Evolutionary conservation across 441 rosid genomes (phyloP), one percentile per base, ranked within the genome.

Genomic region (Croton setiger): DNA sequence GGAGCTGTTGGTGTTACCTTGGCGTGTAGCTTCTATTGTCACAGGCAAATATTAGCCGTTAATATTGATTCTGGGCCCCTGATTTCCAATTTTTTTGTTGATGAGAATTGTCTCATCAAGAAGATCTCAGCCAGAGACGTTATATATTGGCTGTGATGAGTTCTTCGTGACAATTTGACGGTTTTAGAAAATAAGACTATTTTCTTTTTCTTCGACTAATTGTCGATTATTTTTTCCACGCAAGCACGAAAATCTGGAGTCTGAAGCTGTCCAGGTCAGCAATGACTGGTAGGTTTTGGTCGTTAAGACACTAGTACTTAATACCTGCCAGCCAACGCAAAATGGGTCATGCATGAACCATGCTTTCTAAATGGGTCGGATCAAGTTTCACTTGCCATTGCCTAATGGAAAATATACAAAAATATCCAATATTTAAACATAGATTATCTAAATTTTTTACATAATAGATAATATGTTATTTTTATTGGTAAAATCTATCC

Each of bases 11-110:
- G 10, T 3, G 53, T 71, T 63, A 73, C 79, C 3, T 10, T 39
- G 10, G 43, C 43, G 7, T 17, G 5, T 54, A 52, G 27, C 33
- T 60, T 15, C 51, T 2, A 2, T n/a, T 1, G 18, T 68, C 60
- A 68, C 68, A 66, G 69, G 52, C 57, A 21, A 52, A 35, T 27
- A 2, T 7, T 0, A 33, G 6, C 74, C 71, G 33, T 78, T 36
- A 41, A 15, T 57, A 39, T 39, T 39, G 43, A 39, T 39, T 27
- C 47, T 64, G n/a, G 41, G 17, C 14, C 47, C 17, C 8, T 6
- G 23, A 64, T 47, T 27, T 39, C 8, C 43, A 39, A 7, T 27
- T 27, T 27, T 27, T 27, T 27, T 27, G 2, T 27, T 27, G 31
- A 27, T 27, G 31, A 27, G 31, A 27, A 27, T 0, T 27, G 1